These are phyloP conservation scores for Nicotiana sylvestris DNA, from an alignment of 257 asterid genomes.

Conservation along the genomic window DNA sequence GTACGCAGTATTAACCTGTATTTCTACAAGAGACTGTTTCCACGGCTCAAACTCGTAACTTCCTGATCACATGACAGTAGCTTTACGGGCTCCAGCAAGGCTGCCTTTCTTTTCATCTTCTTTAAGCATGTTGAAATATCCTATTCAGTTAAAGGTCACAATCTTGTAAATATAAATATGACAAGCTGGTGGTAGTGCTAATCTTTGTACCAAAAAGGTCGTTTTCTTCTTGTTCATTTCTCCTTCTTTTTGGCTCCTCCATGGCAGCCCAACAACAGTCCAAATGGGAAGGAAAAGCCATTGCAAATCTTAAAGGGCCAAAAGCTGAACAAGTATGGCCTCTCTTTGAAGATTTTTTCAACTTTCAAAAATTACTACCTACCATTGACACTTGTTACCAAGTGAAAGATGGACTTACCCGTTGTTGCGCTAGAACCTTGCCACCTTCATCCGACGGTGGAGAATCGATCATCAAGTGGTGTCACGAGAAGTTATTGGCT, in stretches of 20 bases:
- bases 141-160: not conserved
- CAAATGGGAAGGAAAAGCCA: slow-evolving; percentile 66
- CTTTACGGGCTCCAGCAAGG: too few species aligned
- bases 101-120: not conserved
- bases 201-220: not conserved
- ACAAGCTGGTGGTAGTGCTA: not conserved
- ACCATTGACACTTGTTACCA: slow-evolving; percentile 48
- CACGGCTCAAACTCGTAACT: too few species aligned
- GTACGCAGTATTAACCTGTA: fast-evolving
- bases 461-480: slow-evolving; percentile 36
- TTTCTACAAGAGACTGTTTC: fast-evolving
- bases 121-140: not conserved
- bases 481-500: slow-evolving; percentile 47
- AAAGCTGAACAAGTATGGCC: slow-evolving; percentile 53
- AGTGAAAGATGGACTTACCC: slow-evolving; percentile 39
- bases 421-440: slow-evolving; percentile 45
- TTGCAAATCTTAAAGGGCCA: slow-evolving; percentile 28
- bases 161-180: not conserved
- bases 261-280: slow-evolving; percentile 31
- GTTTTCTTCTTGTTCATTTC: not conserved
- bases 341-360: slow-evolving; percentile 58
- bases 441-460: slow-evolving; percentile 19
- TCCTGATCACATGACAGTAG: fast-evolving
- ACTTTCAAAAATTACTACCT: slow-evolving; percentile 56
- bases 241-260: not conserved